phyloP scores from a whole-genome alignment of 1,284 basidiomycete species.

The Limonomyces culmigenus region DNA sequence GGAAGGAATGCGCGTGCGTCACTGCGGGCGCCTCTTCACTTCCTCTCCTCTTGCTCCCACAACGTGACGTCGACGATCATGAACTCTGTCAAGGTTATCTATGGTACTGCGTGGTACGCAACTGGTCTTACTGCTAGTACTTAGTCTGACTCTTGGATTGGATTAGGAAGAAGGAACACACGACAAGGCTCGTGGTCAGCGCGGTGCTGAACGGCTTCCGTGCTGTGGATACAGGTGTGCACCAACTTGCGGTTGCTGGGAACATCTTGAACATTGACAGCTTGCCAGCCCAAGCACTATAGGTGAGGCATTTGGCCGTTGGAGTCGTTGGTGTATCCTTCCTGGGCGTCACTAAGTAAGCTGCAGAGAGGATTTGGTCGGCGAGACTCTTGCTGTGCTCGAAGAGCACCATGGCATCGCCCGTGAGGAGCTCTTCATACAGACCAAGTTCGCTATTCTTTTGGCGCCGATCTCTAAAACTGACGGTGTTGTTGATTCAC shows the following conservation, averaged over 20 bases:
- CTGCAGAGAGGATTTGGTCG: slow-evolving; percentile 70
- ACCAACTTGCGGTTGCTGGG: slow-evolving; percentile 1
- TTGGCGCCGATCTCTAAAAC: not conserved
- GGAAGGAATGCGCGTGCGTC: too few species aligned
- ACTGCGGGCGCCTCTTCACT: too few species aligned
- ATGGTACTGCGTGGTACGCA: too few species aligned
- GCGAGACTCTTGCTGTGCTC: slow-evolving; percentile 38
- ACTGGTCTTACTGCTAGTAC: too few species aligned
- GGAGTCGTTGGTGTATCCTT: not conserved
- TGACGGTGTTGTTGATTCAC: too few species aligned
- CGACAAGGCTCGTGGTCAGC: slow-evolving; percentile 44
- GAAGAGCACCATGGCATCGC: slow-evolving; percentile 17
- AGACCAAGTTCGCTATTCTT: slow-evolving; percentile 46
- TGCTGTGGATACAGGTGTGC: slow-evolving; percentile 60
- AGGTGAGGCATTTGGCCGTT: slow-evolving; percentile 8
- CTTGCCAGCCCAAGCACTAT: slow-evolving; percentile 67
- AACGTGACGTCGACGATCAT: too few species aligned
- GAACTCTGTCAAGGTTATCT: too few species aligned
- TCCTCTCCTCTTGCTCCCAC: too few species aligned
- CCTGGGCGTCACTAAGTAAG: too few species aligned
- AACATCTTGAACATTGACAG: slow-evolving; percentile 15
- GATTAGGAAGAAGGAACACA: slow-evolving; percentile 65
- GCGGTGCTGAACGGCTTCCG: slow-evolving; percentile 63
- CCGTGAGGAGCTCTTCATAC: slow-evolving; percentile 20
- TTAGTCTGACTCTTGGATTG: too few species aligned